These are phyloP conservation scores for Mycosphaerella sp. DNA, from an alignment of 2,329 filamentous ascomycete genomes.

Conservation along the genomic window DNA sequence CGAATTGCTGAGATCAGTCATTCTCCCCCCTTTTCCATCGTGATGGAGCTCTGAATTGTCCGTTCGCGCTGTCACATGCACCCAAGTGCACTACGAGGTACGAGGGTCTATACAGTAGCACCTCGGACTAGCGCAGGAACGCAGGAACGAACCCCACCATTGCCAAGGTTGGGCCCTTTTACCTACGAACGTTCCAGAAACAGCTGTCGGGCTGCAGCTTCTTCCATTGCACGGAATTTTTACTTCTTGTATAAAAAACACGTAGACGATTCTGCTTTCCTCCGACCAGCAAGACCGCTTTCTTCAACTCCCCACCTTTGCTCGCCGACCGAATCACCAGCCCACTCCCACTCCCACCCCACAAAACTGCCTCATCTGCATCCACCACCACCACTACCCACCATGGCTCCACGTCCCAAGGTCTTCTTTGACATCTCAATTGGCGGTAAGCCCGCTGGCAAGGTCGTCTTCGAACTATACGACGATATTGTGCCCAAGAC, in stretches of 20 bases:
- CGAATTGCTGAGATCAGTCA: background rate
- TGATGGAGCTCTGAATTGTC: too few relatives aligned
- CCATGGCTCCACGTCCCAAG: constrained; percentile 51
- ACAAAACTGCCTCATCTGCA: background rate
- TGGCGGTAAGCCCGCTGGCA: constrained; percentile 64
- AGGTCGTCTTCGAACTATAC: constrained; percentile 77
- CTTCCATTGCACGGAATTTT: background rate
- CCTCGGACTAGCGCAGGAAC: background rate
- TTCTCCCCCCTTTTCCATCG: too few relatives aligned
- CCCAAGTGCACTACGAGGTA: background rate
- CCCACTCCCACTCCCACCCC: background rate
- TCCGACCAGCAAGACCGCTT: too few relatives aligned
- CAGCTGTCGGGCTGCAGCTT: background rate
- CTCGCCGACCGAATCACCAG: background rate
- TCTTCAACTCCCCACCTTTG: too few relatives aligned
- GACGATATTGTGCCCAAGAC: constrained; percentile 77
- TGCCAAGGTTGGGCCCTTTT: too few relatives aligned
- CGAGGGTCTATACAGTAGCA: background rate
- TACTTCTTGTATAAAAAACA: background rate
- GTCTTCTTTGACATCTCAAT: constrained; percentile 94
- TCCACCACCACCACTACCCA: background rate
- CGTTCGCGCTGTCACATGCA: background rate
- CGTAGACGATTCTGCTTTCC: too few relatives aligned
- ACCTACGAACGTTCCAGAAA: background rate
- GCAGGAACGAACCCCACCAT: background rate